Conservation (phyloP, 768 basidiomycete species). For the Grammothele lineata region DNA sequence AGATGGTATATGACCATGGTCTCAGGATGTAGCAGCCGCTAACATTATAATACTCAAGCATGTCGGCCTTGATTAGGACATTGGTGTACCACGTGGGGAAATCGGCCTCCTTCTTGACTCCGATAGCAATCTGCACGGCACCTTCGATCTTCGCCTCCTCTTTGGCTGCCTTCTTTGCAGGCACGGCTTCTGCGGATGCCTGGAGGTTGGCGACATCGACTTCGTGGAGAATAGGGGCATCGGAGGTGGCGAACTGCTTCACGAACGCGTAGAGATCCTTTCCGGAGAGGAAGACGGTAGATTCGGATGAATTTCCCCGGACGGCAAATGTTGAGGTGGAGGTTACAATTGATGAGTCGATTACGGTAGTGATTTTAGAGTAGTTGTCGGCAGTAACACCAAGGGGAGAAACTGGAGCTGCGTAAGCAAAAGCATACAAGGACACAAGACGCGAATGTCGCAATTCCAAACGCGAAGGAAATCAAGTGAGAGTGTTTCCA, state of each 20-base stretch:
- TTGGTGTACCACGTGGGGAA: constrained; percentile 94
- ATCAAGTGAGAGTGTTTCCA: background rate
- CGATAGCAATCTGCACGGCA: constrained; percentile 88
- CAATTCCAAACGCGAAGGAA: background rate
- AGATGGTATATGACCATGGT: constrained; percentile 96
- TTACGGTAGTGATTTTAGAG: constrained; percentile 65
- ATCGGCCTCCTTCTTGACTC: constrained; percentile 93
- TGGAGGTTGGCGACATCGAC: constrained; percentile 69
- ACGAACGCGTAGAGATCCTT: constrained; percentile 71
- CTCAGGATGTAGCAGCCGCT: constrained; percentile 98
- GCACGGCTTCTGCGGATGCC: constrained; percentile 39
- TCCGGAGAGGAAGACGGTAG: constrained; percentile 78
- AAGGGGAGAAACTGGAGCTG: constrained; percentile 68
- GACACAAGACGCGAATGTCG: no score
- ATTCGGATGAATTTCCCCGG: constrained; percentile 64
- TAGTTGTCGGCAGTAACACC: constrained; percentile 63
- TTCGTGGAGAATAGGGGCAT: constrained; percentile 54
- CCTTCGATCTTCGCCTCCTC: constrained; percentile 83
- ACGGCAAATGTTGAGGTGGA: constrained; percentile 68
- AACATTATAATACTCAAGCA: constrained; percentile 99
- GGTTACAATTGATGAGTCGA: constrained; percentile 76
- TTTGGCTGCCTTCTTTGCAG: constrained; percentile 52
- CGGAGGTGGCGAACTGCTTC: constrained; percentile 61
- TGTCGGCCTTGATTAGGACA: constrained; percentile 95
- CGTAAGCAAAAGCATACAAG: background rate